Conservation (phyloP, 1,284 basidiomycete genomes). For the Puccinia novopanici region DNA sequence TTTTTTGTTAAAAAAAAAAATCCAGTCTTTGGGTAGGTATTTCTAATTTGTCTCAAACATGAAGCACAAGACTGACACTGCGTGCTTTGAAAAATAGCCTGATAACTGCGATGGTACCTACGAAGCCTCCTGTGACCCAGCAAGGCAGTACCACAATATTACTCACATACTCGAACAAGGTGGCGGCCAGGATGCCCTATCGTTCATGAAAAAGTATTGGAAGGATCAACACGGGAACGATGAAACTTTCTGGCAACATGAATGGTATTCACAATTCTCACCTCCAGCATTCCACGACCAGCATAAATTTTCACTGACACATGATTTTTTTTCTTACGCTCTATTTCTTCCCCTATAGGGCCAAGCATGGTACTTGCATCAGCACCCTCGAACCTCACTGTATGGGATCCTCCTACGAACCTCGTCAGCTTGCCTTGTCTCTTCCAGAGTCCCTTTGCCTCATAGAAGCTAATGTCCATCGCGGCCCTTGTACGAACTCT, state of each 20-base stretch:
- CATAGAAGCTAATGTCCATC: neutral
- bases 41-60: no score
- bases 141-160: constrained; percentile 68
- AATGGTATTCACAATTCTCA: constrained; percentile 51
- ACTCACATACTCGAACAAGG: constrained; percentile 66
- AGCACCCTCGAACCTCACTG: constrained; percentile 67
- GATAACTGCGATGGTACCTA: constrained; percentile 71
- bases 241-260: constrained; percentile 58
- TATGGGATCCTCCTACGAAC: constrained; percentile 47
- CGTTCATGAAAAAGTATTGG: constrained; percentile 66
- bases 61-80: no score
- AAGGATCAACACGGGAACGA: constrained; percentile 57
- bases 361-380: constrained; percentile 71
- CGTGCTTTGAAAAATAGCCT: constrained; percentile 29
- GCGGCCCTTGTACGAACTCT: neutral
- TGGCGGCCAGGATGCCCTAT: constrained; percentile 66
- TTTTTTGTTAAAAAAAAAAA: no score
- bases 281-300: neutral
- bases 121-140: constrained; percentile 67
- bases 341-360: constrained; percentile 30
- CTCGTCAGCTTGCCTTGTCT: constrained; percentile 8
- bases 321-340: no score
- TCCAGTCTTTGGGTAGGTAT: no score
- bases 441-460: neutral
- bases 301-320: neutral